A percentile compares a stretch with the other conserved stretches of the same genome.
phyloP scores from a whole-genome alignment of 805 yeast species.

The Kluyveromyces lactis region DNA sequence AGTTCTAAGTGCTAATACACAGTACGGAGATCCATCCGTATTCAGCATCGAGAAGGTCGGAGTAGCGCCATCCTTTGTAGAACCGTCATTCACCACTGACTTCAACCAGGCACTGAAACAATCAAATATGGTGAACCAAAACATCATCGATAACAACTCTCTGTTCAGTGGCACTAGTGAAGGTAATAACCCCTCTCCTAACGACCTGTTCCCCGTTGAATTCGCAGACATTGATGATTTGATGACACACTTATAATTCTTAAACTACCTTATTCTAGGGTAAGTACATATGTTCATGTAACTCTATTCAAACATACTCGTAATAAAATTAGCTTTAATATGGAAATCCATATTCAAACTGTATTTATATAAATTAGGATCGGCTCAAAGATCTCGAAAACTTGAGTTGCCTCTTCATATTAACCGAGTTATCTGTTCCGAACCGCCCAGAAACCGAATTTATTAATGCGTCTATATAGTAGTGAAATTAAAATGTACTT shows the following conservation, averaged over 20 bases:
- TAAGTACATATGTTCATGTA: too few relatives aligned
- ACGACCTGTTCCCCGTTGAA: conserved; percentile 5
- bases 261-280: too few relatives aligned
- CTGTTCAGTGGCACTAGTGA: conserved; percentile 2
- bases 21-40: background rate
- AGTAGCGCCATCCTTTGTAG: background rate
- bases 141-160: conserved; percentile 2
- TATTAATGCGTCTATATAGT: too few relatives aligned
- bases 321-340: too few relatives aligned
- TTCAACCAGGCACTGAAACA: conserved; percentile 1
- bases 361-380: too few relatives aligned
- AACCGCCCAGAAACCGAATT: too few relatives aligned
- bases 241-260: conserved; percentile 18
- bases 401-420: too few relatives aligned
- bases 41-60: background rate
- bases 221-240: conserved; percentile 26
- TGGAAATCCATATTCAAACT: too few relatives aligned
- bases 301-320: too few relatives aligned
- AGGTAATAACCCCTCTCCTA: conserved; percentile 2
- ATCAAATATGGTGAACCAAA: background rate
- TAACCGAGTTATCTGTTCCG: too few relatives aligned
- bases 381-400: too few relatives aligned
- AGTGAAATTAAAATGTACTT: too few relatives aligned
- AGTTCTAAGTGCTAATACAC: conserved; percentile 1
- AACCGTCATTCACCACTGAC: background rate